A percentile compares a stretch with the other conserved stretches of the same genome.
phyloP scores from a whole-genome alignment of 2,329 filamentous ascomycete genomes.

The Shiraia sp. region DNA sequence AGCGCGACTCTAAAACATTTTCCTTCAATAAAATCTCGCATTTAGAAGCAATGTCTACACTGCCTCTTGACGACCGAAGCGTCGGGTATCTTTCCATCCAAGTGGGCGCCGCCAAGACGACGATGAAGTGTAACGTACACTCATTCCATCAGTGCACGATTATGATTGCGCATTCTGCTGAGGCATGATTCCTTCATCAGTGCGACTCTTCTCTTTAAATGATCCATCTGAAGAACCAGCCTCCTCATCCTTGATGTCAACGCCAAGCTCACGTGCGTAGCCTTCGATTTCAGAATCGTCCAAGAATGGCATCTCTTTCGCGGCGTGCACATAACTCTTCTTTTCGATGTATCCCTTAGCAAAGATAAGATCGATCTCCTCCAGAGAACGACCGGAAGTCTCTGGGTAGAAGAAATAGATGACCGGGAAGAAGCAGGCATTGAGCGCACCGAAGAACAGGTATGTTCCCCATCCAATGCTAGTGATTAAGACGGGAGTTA shows the following conservation, averaged over 20 bases:
- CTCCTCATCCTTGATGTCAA: slow-evolving; percentile 38
- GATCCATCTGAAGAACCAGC: slow-evolving; percentile 27
- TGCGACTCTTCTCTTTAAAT: slow-evolving; percentile 28
- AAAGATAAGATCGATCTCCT: slow-evolving; percentile 59
- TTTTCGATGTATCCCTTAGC: slow-evolving; percentile 43
- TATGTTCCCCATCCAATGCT: slow-evolving; percentile 48
- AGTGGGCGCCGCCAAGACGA: slow-evolving; percentile 17
- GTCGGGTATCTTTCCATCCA: slow-evolving; percentile 31
- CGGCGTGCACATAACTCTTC: slow-evolving; percentile 43
- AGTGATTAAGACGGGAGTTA: slow-evolving; percentile 46
- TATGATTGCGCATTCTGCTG: slow-evolving; percentile 16
- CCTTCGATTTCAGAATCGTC: slow-evolving; percentile 40
- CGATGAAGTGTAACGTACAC: slow-evolving; percentile 14
- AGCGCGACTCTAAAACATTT: no score
- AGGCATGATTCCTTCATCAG: slow-evolving; percentile 25
- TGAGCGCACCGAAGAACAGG: slow-evolving; percentile 57
- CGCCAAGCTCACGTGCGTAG: slow-evolving; percentile 39
- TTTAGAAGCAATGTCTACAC: slow-evolving; percentile 9
- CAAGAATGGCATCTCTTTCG: slow-evolving; percentile 41
- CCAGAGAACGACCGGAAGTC: slow-evolving; percentile 54
- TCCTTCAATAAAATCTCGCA: not conserved
- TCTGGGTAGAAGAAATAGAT: slow-evolving; percentile 63
- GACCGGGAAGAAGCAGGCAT: slow-evolving; percentile 56
- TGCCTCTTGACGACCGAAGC: slow-evolving; percentile 21
- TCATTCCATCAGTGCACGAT: slow-evolving; percentile 5